These are phyloP conservation scores for Suhomyces coccinellae DNA, from an alignment of 1,139 yeast genomes.

Conservation along the genomic window DNA sequence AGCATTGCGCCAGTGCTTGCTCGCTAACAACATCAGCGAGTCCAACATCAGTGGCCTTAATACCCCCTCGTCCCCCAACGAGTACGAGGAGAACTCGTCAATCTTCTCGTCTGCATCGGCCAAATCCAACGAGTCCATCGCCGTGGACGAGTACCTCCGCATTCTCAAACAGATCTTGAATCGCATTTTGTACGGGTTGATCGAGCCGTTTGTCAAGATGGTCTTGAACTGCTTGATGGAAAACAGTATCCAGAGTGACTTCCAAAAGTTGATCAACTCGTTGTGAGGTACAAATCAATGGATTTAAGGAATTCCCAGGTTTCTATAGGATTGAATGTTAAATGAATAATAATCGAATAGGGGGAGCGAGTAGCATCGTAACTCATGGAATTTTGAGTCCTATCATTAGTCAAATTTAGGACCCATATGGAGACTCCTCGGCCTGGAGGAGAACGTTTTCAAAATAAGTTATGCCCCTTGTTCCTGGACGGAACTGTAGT, in stretches of 20 bases:
- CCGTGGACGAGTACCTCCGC: slow-evolving; percentile 37
- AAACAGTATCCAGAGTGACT: slow-evolving; percentile 31
- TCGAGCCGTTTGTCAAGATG: slow-evolving; percentile 41
- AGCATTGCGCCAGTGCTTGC: slow-evolving; percentile 18
- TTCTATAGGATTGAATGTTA: too few species aligned
- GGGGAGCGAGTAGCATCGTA: too few species aligned
- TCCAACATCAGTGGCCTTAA: background rate
- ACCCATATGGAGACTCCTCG: too few species aligned
- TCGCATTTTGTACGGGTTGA: slow-evolving; percentile 35
- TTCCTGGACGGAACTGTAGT: too few species aligned
- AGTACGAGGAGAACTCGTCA: slow-evolving; percentile 16
- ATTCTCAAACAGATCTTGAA: slow-evolving; percentile 31
- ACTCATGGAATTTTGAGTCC: too few species aligned
- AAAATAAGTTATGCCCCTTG: too few species aligned
- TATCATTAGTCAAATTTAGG: too few species aligned
- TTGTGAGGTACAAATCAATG: slow-evolving; percentile 14
- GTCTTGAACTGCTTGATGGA: slow-evolving; percentile 35
- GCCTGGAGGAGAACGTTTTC: too few species aligned
- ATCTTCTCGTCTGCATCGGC: slow-evolving; percentile 40
- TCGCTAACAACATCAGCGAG: slow-evolving; percentile 8
- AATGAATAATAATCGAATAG: too few species aligned
- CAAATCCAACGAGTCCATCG: slow-evolving; percentile 26
- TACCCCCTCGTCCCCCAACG: background rate
- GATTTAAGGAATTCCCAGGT: too few species aligned
- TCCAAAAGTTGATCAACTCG: slow-evolving; percentile 30